phyloP scores from a whole-genome alignment of 495 filamentous ascomycete genomes.

The Penicillium ucsense region DNA sequence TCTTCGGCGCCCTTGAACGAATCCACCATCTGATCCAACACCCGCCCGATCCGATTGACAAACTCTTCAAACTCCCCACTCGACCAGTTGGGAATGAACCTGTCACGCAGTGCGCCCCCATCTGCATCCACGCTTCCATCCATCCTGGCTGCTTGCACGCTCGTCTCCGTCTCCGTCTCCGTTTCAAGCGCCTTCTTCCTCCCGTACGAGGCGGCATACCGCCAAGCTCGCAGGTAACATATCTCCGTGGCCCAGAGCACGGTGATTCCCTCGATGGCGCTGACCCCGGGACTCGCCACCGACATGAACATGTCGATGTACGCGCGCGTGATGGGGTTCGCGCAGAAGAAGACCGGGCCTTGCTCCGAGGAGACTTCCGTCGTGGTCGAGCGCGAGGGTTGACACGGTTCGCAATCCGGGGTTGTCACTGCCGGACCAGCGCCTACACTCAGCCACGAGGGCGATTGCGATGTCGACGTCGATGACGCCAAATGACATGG shows the following conservation, averaged over 20 bases:
- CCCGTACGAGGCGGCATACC: conserved; percentile 38
- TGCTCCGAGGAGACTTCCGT: conserved; percentile 12
- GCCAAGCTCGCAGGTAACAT: conserved; percentile 51
- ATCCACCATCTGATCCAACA: conserved; percentile 36
- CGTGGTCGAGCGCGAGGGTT: background rate
- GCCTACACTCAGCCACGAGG: no score
- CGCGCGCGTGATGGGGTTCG: conserved; percentile 36
- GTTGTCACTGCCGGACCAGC: background rate
- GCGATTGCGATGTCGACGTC: no score
- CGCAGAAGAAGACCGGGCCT: conserved; percentile 15
- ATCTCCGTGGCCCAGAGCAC: conserved; percentile 69
- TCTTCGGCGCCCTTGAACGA: conserved; percentile 31
- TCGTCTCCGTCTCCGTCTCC: background rate
- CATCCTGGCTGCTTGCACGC: no score
- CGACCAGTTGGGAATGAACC: conserved; percentile 62
- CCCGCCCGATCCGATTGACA: conserved; percentile 34
- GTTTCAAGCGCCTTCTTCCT: conserved; percentile 3
- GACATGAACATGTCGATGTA: conserved; percentile 48
- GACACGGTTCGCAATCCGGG: conserved; percentile 1
- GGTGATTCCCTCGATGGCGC: conserved; percentile 54
- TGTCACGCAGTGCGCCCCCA: conserved; percentile 49
- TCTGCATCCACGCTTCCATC: conserved; percentile 34
- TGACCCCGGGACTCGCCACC: conserved; percentile 33
- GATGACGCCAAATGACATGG: conserved; percentile 4
- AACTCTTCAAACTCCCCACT: conserved; percentile 48